Evolutionary conservation across 1,284 basidiomycete species (phyloP).

Genomic region (Cryptococcus neoformans): DNA sequence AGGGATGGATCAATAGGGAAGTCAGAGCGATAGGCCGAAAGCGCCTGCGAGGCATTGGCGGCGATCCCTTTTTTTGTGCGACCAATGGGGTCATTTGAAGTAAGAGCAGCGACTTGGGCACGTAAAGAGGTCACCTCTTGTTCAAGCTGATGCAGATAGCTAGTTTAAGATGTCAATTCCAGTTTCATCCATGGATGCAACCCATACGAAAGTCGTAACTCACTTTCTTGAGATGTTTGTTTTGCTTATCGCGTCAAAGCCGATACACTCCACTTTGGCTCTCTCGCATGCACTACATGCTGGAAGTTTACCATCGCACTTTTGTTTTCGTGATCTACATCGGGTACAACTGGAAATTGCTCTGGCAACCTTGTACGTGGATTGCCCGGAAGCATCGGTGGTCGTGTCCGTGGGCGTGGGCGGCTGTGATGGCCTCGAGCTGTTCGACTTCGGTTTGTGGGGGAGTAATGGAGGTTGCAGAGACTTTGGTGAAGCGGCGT

Average conservation of each 20-base stretch:
- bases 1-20: slow-evolving; percentile 22
- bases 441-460: neutral
- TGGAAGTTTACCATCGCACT: slow-evolving; percentile 51
- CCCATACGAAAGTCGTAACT: slow-evolving; percentile 9
- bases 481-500: slow-evolving; percentile 15
- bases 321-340: slow-evolving; percentile 47
- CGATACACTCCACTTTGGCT: slow-evolving; percentile 52
- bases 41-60: slow-evolving; percentile 19
- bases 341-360: slow-evolving; percentile 51
- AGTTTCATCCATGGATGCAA: neutral
- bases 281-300: slow-evolving; percentile 47
- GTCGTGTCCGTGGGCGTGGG: neutral
- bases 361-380: slow-evolving; percentile 46
- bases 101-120: slow-evolving; percentile 41
- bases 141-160: slow-evolving; percentile 50
- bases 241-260: slow-evolving; percentile 51
- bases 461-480: slow-evolving; percentile 10
- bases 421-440: neutral
- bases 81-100: slow-evolving; percentile 18
- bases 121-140: slow-evolving; percentile 47
- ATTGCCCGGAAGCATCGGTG: neutral
- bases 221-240: slow-evolving; percentile 52
- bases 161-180: slow-evolving; percentile 9
- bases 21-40: slow-evolving; percentile 19
- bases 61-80: slow-evolving; percentile 26